phyloP scores from a whole-genome alignment of 129 eudicot genomes.

The Tagetes erecta region DNA sequence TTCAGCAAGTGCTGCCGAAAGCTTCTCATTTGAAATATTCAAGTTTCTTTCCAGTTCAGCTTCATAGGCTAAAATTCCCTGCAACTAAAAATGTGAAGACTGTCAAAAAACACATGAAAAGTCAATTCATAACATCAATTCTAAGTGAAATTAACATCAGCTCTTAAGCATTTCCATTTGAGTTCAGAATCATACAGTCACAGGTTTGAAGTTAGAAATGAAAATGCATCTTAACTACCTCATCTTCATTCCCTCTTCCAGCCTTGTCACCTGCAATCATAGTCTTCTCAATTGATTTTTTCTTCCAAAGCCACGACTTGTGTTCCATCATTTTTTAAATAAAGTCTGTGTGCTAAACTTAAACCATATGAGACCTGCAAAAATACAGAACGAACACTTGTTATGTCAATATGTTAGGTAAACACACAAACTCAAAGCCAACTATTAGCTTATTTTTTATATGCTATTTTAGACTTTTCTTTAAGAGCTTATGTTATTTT shows the following conservation, averaged over 20 bases:
- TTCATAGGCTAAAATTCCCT: conserved; percentile 56
- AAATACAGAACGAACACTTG: conserved; percentile 14
- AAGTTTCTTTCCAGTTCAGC: conserved; percentile 72
- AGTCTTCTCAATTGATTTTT: conserved; percentile 64
- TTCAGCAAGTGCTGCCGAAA: conserved; percentile 65
- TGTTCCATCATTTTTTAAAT: conserved; percentile 44
- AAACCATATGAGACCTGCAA: conserved; percentile 29
- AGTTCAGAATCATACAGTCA: not conserved
- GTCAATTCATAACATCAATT: not conserved
- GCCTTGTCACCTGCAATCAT: conserved; percentile 46
- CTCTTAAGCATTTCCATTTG: conserved; percentile 4
- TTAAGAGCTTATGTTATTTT: not conserved
- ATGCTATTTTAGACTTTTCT: not conserved
- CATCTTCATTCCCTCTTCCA: conserved; percentile 49
- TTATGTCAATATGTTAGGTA: not conserved
- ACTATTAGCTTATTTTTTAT: not conserved
- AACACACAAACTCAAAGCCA: conserved; percentile 21
- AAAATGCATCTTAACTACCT: conserved; percentile 37
- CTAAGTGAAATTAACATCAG: not conserved
- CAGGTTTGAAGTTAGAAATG: not conserved
- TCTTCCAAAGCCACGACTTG: conserved; percentile 82
- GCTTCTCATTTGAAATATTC: conserved; percentile 55
- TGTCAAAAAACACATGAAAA: conserved; percentile 13
- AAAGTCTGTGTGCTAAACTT: conserved; percentile 6
- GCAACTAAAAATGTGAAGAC: conserved; percentile 34